A percentile compares a stretch with the other conserved stretches of the same genome.
These are phyloP conservation scores for Xylariaceae sp. DNA, from an alignment of 2,329 filamentous ascomycete genomes.

Conservation along the genomic window DNA sequence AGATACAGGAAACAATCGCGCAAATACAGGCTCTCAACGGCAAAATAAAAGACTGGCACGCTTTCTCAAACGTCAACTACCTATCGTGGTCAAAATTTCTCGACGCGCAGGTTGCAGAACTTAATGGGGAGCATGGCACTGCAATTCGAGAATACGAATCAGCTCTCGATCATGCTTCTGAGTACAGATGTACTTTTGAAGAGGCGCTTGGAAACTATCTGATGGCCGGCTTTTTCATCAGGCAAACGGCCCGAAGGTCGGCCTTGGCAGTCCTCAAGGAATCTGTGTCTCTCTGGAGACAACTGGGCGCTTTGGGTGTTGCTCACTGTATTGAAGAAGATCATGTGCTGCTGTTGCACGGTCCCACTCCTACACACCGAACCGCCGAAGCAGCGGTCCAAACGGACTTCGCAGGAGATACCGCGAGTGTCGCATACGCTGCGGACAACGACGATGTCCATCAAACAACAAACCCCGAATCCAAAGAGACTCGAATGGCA, in stretches of 20 bases:
- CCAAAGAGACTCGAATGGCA: slow-evolving; percentile 56
- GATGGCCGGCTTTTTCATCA: slow-evolving; percentile 67
- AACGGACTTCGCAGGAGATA: slow-evolving; percentile 64
- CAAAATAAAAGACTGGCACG: slow-evolving; percentile 61
- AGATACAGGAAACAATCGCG: slow-evolving; percentile 46
- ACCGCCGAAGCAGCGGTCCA: slow-evolving; percentile 64
- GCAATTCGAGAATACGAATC: slow-evolving; percentile 65
- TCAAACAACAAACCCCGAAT: slow-evolving; percentile 41
- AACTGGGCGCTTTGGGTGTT: slow-evolving; percentile 66
- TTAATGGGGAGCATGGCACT: slow-evolving; percentile 51
- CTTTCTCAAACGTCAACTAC: slow-evolving; percentile 67
- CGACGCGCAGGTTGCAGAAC: slow-evolving; percentile 64
- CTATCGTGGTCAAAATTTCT: slow-evolving; percentile 64
- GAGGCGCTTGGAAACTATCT: slow-evolving; percentile 71
- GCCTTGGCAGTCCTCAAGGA: slow-evolving; percentile 67
- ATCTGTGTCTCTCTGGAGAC: slow-evolving; percentile 63
- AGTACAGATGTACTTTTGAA: slow-evolving; percentile 64
- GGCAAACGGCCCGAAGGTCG: slow-evolving; percentile 61
- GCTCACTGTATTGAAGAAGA: slow-evolving; percentile 64
- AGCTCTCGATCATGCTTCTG: slow-evolving; percentile 66
- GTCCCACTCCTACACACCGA: slow-evolving; percentile 54
- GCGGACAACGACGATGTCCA: slow-evolving; percentile 39
- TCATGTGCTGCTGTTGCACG: slow-evolving; percentile 63
- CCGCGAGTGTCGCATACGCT: slow-evolving; percentile 49
- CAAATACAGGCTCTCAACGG: slow-evolving; percentile 53